phyloP scores from a whole-genome alignment of 192 early-diverging fungal genomes.

The Obelidium mucronatum region DNA sequence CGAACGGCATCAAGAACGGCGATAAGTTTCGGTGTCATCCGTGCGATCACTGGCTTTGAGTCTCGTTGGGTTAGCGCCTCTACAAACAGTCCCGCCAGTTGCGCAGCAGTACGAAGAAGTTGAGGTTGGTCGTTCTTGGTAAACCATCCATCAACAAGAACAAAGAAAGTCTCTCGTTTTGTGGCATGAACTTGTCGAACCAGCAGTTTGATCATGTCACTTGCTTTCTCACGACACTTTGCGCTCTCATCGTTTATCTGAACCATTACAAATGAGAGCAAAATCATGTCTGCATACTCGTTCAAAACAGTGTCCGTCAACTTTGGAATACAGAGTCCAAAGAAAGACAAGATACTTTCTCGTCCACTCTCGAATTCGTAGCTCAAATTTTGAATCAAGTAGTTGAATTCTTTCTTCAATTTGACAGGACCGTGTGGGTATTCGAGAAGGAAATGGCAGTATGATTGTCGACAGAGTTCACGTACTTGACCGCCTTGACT shows the following conservation, averaged over 20 bases:
- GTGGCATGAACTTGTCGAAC: slow-evolving; percentile 67
- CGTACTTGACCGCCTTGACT: slow-evolving; percentile 80
- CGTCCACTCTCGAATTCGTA: slow-evolving; percentile 95
- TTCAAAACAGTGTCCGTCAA: slow-evolving; percentile 79
- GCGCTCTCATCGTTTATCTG: slow-evolving; percentile 92
- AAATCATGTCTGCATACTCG: slow-evolving; percentile 81
- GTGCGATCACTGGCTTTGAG: slow-evolving; percentile 29
- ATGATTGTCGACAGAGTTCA: slow-evolving; percentile 81
- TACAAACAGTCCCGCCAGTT: slow-evolving; percentile 84
- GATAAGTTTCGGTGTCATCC: slow-evolving; percentile 16
- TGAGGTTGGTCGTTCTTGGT: slow-evolving; percentile 56
- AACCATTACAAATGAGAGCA: slow-evolving; percentile 83
- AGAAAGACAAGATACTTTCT: slow-evolving; percentile 86
- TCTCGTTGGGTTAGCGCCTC: slow-evolving; percentile 73
- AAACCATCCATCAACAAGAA: slow-evolving; percentile 82
- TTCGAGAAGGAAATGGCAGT: slow-evolving; percentile 92
- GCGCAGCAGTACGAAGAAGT: slow-evolving; percentile 80
- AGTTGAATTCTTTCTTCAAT: slow-evolving; percentile 84
- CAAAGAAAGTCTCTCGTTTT: slow-evolving; percentile 68
- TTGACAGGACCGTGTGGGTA: slow-evolving; percentile 91
- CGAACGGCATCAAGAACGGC: slow-evolving; percentile 5
- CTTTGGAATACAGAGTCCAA: slow-evolving; percentile 80
- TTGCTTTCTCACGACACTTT: slow-evolving; percentile 91
- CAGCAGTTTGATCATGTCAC: slow-evolving; percentile 72
- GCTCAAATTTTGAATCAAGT: slow-evolving; percentile 87